phyloP scores from a whole-genome alignment of 306 rosid genomes.

The Cucumis hystrix region DNA sequence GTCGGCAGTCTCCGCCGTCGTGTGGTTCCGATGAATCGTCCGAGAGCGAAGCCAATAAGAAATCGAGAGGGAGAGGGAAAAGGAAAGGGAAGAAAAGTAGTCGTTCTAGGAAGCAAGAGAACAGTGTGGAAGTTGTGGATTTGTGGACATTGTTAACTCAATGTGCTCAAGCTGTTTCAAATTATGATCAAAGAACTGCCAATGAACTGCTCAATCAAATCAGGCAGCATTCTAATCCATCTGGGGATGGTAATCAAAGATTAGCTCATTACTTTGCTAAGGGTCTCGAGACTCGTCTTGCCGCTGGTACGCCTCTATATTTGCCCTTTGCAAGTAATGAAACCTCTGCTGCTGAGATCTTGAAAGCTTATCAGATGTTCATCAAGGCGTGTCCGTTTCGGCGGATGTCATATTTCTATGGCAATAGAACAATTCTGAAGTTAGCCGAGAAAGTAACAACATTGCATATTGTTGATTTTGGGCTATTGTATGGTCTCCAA shows the following conservation, averaged over 20 bases:
- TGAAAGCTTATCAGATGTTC: constrained; percentile 14
- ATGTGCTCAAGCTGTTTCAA: constrained; percentile 27
- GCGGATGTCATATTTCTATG: constrained; percentile 11
- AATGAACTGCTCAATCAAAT: constrained; percentile 16
- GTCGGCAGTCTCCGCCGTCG: not conserved
- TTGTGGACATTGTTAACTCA: constrained; percentile 23
- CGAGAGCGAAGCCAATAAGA: not conserved
- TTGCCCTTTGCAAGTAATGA: constrained; percentile 7
- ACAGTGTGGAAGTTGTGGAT: constrained; percentile 15
- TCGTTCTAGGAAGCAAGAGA: constrained; percentile 2
- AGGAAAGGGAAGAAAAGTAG: constrained; percentile 1
- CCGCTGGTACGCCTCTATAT: constrained; percentile 12
- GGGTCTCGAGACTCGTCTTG: constrained; percentile 28
- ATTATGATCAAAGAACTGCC: constrained; percentile 14
- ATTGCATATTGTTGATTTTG: constrained; percentile 31
- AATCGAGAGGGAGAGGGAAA: constrained; percentile 7
- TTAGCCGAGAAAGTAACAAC: constrained; percentile 8
- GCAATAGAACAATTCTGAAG: constrained; percentile 19
- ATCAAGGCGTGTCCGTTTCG: constrained; percentile 26
- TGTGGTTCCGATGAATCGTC: not conserved
- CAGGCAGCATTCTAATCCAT: constrained; percentile 17
- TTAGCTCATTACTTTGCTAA: constrained; percentile 30
- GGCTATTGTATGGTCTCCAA: constrained; percentile 28
- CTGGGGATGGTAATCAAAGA: constrained; percentile 26
- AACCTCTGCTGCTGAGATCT: constrained; percentile 22